Percentiles rank a stretch among this genome's conserved stretches.
Evolutionary conservation across 768 basidiomycete species (phyloP).

Genomic region (Tricholoma terreum): DNA sequence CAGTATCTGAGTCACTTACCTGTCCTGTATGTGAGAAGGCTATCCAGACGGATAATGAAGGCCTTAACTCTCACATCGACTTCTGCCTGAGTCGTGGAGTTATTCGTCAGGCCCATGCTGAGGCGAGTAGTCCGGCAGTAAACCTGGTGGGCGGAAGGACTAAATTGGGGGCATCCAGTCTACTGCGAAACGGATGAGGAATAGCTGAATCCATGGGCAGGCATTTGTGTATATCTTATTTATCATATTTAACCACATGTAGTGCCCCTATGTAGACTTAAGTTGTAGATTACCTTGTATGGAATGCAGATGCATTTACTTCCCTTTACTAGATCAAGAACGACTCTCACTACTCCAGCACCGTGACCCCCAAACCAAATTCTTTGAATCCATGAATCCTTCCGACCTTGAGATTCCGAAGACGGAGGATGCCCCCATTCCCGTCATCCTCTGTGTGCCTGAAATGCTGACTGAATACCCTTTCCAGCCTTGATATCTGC

Average conservation of each 20-base stretch:
- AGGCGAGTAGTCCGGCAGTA: constrained; percentile 23
- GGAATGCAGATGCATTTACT: neutral
- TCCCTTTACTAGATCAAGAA: no score
- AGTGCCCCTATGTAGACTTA: neutral
- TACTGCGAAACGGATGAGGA: constrained; percentile 4
- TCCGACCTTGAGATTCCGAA: no score
- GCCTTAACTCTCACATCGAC: constrained; percentile 85
- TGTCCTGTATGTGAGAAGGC: constrained; percentile 74
- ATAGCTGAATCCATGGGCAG: constrained; percentile 20
- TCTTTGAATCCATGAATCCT: no score
- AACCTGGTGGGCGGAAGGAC: neutral
- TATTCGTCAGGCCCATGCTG: constrained; percentile 66
- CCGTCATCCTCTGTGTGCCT: constrained; percentile 67
- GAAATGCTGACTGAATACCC: constrained; percentile 77
- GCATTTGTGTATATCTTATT: neutral
- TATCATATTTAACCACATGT: neutral
- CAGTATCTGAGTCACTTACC: constrained; percentile 30
- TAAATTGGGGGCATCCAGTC: neutral
- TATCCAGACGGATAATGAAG: constrained; percentile 68
- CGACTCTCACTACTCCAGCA: no score
- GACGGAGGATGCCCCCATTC: no score
- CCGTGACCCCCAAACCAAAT: no score
- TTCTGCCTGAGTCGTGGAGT: constrained; percentile 80
- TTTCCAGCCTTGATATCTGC: constrained; percentile 72
- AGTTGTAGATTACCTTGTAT: neutral